phyloP scores from a whole-genome alignment of 129 eudicot species.

The Flaveria trinervia region DNA sequence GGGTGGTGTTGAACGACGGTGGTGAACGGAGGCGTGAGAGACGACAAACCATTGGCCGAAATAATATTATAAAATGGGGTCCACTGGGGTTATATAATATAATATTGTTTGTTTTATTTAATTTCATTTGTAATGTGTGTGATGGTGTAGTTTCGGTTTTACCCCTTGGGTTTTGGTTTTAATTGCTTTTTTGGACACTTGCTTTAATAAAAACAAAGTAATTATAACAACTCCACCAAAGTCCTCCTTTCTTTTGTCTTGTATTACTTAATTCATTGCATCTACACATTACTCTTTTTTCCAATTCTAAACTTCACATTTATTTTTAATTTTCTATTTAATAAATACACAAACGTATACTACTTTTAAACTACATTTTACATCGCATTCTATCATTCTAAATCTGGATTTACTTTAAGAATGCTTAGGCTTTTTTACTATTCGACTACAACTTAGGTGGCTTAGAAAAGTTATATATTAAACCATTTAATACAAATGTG shows the following conservation, averaged over 20 bases:
- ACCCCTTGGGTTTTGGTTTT: neutral
- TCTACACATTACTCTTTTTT: neutral
- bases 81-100: conserved; percentile 14
- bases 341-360: no score
- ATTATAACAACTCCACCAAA: conserved; percentile 46
- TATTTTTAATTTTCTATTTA: no score
- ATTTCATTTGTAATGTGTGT: neutral
- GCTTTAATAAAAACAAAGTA: conserved; percentile 41
- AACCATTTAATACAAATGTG: no score
- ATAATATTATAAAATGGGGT: conserved; percentile 54
- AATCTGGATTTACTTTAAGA: no score
- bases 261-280: conserved; percentile 34
- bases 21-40: conserved; percentile 71
- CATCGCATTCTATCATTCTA: no score
- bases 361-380: no score
- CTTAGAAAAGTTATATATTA: no score
- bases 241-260: conserved; percentile 36
- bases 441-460: no score
- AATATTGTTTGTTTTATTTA: neutral
- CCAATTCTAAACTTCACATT: neutral
- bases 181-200: conserved; percentile 31
- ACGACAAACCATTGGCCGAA: conserved; percentile 85
- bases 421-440: no score
- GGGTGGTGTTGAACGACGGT: conserved; percentile 48
- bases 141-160: neutral